A percentile compares a stretch with the other conserved stretches of the same genome.
These are phyloP conservation scores for Babesia ovis DNA, from an alignment of 169 alveolate species.

Conservation along the genomic window DNA sequence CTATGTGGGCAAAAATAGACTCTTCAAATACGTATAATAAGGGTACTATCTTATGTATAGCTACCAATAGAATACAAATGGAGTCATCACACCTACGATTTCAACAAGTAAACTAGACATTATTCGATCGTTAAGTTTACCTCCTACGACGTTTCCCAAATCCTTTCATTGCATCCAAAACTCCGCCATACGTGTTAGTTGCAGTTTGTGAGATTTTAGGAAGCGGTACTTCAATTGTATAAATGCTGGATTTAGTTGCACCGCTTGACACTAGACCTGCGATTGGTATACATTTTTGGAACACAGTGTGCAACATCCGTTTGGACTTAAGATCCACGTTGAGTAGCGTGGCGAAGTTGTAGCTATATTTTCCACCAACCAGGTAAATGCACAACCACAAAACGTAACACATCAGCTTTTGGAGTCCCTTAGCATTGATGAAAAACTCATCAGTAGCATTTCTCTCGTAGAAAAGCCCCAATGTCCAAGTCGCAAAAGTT, in stretches of 20 bases:
- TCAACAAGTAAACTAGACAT: no score
- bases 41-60: no score
- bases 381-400: constrained; percentile 59
- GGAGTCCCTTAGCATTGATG: constrained; percentile 38
- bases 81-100: no score
- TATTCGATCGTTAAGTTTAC: background rate
- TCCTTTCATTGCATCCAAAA: background rate
- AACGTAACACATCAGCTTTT: constrained; percentile 49
- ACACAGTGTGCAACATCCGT: constrained; percentile 19
- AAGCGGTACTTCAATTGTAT: constrained; percentile 41
- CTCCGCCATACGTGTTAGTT: constrained; percentile 1
- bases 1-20: no score
- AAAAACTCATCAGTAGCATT: constrained; percentile 5
- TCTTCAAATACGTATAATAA: no score
- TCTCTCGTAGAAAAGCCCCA: constrained; percentile 18
- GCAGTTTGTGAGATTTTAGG: background rate
- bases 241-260: constrained; percentile 25
- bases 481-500: constrained; percentile 18
- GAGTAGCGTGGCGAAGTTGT: constrained; percentile 47
- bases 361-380: constrained; percentile 31
- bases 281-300: constrained; percentile 42
- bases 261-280: constrained; percentile 20
- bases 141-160: constrained; percentile 29
- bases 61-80: no score
- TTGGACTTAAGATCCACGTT: constrained; percentile 36